phyloP scores from a whole-genome alignment of 495 filamentous ascomycete species.

The Trichodelitschia bisporula region DNA sequence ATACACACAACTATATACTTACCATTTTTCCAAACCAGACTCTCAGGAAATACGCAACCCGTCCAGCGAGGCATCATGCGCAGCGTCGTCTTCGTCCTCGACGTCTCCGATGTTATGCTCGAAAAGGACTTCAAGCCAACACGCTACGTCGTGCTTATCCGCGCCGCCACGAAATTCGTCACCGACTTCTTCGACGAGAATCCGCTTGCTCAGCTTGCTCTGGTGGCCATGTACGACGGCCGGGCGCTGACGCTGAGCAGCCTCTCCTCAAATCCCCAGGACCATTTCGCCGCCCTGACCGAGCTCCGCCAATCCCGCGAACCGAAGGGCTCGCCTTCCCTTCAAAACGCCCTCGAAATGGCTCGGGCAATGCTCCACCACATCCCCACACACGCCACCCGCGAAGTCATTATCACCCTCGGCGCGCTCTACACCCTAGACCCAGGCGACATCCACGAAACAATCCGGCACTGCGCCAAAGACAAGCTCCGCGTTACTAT shows the following conservation, averaged over 20 bases:
- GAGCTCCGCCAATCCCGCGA: conserved; percentile 41
- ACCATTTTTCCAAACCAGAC: too few relatives aligned
- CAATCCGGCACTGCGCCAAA: conserved; percentile 44
- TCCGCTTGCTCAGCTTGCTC: conserved; percentile 84
- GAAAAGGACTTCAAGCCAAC: conserved; percentile 88
- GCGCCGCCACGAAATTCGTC: conserved; percentile 71
- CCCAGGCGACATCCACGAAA: conserved; percentile 85
- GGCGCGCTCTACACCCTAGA: conserved; percentile 77
- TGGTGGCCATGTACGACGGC: conserved; percentile 76
- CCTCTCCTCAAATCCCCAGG: conserved; percentile 71
- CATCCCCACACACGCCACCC: conserved; percentile 74
- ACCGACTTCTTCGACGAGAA: conserved; percentile 96
- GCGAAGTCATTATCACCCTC: conserved; percentile 78
- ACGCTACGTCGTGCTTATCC: conserved; percentile 55
- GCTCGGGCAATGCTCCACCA: conserved; percentile 72
- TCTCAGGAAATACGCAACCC: conserved; percentile 79
- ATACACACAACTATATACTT: too few relatives aligned
- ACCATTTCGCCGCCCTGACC: conserved; percentile 59
- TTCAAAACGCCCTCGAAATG: conserved; percentile 94
- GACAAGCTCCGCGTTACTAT: conserved; percentile 72
- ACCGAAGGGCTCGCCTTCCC: conserved; percentile 64
- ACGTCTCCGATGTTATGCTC: conserved; percentile 77
- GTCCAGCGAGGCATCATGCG: conserved; percentile 91
- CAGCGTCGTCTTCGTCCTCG: conserved; percentile 75
- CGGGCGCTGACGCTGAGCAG: conserved; percentile 66